Evolutionary conservation across 805 yeast species (phyloP).

Genomic region (Scheffersomyces spartinae): DNA sequence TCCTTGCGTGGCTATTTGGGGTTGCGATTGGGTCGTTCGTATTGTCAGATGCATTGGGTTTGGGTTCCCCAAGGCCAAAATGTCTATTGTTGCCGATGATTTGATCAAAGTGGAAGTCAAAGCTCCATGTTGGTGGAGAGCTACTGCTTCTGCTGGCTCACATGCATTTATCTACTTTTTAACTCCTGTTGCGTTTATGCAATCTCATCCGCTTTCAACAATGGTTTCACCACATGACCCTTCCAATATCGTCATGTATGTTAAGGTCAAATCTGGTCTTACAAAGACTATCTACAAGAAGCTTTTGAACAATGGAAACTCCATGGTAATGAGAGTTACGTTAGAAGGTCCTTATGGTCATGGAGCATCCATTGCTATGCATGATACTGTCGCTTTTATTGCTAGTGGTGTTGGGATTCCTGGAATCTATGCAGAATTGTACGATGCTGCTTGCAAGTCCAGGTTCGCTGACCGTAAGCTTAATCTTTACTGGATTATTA

Average conservation of each 20-base stretch:
- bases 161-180: slow-evolving; percentile 29
- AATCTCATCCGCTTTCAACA: slow-evolving; percentile 31
- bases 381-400: slow-evolving; percentile 21
- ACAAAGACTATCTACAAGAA: slow-evolving; percentile 19
- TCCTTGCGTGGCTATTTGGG: slow-evolving; percentile 25
- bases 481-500: too few relatives aligned
- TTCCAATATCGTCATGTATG: slow-evolving; percentile 15
- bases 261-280: slow-evolving; percentile 26
- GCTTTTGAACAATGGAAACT: slow-evolving; percentile 13
- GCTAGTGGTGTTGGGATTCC: slow-evolving; percentile 34
- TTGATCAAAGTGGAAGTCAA: slow-evolving; percentile 25
- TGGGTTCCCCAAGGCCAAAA: slow-evolving; percentile 23
- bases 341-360: slow-evolving; percentile 33
- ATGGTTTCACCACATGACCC: slow-evolving; percentile 12
- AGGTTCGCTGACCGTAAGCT: too few relatives aligned
- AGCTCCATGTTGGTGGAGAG: slow-evolving; percentile 24
- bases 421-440: slow-evolving; percentile 25
- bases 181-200: slow-evolving; percentile 25
- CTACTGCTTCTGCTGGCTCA: slow-evolving; percentile 24
- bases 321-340: slow-evolving; percentile 17
- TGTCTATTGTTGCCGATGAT: slow-evolving; percentile 20
- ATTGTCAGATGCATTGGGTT: slow-evolving; percentile 15
- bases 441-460: slow-evolving; percentile 18
- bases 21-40: slow-evolving; percentile 20
- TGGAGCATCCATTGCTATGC: slow-evolving; percentile 15